phyloP scores from a whole-genome alignment of 495 filamentous ascomycete species.

The Daldinia caldariorum region DNA sequence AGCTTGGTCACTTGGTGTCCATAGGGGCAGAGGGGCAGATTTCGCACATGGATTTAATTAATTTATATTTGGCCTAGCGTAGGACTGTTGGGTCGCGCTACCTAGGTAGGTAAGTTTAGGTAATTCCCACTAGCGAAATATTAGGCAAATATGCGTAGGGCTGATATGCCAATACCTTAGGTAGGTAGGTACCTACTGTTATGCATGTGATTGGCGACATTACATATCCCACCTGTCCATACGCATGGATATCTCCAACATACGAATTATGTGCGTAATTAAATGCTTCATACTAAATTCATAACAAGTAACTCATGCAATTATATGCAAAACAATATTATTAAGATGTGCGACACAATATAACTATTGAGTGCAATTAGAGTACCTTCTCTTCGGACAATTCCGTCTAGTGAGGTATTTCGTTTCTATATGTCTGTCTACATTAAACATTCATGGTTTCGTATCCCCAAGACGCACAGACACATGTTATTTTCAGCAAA shows the following conservation, averaged over 20 bases:
- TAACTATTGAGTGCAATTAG: neutral
- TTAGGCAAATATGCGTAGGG: slow-evolving; percentile 1
- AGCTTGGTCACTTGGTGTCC: neutral
- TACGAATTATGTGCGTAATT: neutral
- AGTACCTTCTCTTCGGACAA: neutral
- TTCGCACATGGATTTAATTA: neutral
- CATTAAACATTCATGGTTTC: slow-evolving; percentile 12
- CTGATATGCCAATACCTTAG: too few relatives aligned
- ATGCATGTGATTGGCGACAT: slow-evolving; percentile 21
- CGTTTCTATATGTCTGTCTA: slow-evolving; percentile 1
- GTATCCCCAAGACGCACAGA: slow-evolving; percentile 7
- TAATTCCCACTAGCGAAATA: slow-evolving; percentile 20
- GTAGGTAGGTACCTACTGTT: too few relatives aligned
- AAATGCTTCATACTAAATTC: neutral
- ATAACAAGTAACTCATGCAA: neutral
- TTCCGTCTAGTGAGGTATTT: neutral
- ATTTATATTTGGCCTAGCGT: slow-evolving; percentile 7
- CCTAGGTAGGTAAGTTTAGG: neutral
- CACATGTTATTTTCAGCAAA: neutral
- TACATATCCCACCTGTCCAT: slow-evolving; percentile 1
- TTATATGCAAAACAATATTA: neutral
- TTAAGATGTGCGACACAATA: neutral
- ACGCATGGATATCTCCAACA: neutral
- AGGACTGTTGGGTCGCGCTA: neutral
- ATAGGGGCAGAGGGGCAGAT: too few relatives aligned